Conservation (phyloP, 179 eudicot species). For the Spergularia azorica region DNA sequence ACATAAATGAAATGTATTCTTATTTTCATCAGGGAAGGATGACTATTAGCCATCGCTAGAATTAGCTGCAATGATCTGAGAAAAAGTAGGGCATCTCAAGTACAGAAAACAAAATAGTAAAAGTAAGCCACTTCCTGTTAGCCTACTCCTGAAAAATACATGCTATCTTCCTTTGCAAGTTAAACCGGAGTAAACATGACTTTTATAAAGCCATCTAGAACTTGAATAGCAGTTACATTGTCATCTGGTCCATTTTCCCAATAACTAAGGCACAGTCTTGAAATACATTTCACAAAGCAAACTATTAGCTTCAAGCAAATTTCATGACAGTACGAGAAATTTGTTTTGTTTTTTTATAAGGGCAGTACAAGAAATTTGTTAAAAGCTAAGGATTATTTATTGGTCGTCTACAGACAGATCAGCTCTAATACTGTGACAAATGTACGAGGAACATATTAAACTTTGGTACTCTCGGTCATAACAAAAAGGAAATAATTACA, state of each 20-base stretch:
- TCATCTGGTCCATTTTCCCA: not conserved
- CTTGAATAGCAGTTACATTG: constrained; percentile 1
- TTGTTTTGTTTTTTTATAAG: not conserved
- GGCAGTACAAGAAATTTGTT: not conserved
- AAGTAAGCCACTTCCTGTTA: not conserved
- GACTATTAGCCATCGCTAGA: not conserved
- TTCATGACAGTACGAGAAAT: not conserved
- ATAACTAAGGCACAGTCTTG: not conserved
- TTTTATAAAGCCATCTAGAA: not conserved
- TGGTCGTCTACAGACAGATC: not conserved
- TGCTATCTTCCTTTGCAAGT: not conserved
- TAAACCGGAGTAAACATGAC: not conserved
- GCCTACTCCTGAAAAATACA: not conserved
- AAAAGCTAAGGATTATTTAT: too few species aligned
- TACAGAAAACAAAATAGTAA: not conserved
- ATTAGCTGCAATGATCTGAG: not conserved
- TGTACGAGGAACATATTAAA: not conserved
- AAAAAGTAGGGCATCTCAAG: constrained; percentile 6
- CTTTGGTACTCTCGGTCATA: too few species aligned
- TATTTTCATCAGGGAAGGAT: not conserved
- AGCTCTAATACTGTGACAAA: not conserved
- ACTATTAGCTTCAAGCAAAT: not conserved
- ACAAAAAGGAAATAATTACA: not conserved
- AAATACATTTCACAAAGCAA: not conserved
- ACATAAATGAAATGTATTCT: not conserved